These are phyloP conservation scores for Apiotrichum veenhuisii DNA, from an alignment of 1,284 basidiomycete species.

Conservation along the genomic window DNA sequence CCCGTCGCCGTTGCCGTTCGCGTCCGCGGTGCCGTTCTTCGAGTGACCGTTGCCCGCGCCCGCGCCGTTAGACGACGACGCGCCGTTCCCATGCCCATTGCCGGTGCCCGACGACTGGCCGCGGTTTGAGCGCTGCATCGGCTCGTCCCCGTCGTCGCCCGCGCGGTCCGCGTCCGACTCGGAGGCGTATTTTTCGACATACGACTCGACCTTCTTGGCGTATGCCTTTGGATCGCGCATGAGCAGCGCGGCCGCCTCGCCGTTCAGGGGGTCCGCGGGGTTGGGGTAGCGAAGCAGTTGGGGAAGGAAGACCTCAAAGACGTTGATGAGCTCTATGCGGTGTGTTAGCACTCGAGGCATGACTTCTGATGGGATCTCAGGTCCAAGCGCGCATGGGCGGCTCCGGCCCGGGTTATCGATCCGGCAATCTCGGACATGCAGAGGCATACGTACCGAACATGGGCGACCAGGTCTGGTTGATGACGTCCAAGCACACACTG, in stretches of 20 bases:
- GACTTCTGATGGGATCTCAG: too few species aligned
- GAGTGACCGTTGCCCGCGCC: conserved; percentile 22
- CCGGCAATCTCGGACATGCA: too few species aligned
- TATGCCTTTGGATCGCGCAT: conserved; percentile 97
- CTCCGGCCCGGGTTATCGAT: too few species aligned
- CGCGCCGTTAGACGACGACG: conserved; percentile 53
- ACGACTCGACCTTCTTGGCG: conserved; percentile 76
- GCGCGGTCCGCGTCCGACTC: conserved; percentile 49
- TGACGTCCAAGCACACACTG: conserved; percentile 92
- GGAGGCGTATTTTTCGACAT: conserved; percentile 52
- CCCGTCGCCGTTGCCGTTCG: conserved; percentile 57
- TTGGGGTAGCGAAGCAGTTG: conserved; percentile 97
- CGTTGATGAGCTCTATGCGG: conserved; percentile 95
- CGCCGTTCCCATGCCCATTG: conserved; percentile 11
- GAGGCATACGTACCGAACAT: conserved; percentile 87
- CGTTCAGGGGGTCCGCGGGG: conserved; percentile 94
- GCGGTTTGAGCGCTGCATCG: conserved; percentile 14
- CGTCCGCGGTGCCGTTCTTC: not conserved
- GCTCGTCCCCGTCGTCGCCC: conserved; percentile 45
- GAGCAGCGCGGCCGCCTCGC: conserved; percentile 91
- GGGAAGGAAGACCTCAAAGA: conserved; percentile 96
- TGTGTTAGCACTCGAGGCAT: conserved; percentile 7
- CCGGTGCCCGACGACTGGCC: conserved; percentile 21
- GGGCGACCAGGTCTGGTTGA: conserved; percentile 98
- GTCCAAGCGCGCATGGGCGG: too few species aligned